phyloP scores from a whole-genome alignment of 2,329 filamentous ascomycete species.

The Neobulgaria alba region DNA sequence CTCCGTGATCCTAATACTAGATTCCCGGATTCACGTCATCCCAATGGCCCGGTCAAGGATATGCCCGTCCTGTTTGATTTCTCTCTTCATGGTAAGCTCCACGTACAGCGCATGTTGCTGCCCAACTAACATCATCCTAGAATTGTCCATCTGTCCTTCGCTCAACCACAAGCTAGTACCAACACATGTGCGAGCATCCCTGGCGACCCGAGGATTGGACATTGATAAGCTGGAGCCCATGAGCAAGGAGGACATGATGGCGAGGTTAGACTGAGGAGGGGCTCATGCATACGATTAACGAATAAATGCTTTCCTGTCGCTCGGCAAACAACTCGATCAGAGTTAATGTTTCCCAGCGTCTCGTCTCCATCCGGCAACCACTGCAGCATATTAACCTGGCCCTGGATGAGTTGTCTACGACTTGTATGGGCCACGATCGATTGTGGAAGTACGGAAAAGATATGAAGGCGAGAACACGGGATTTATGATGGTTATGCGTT shows the following conservation, averaged over 20 bases:
- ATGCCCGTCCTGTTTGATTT: conserved; percentile 89
- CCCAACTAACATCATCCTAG: conserved; percentile 37
- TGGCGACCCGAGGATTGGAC: conserved; percentile 74
- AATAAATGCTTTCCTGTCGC: conserved; percentile 29
- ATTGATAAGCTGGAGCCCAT: conserved; percentile 90
- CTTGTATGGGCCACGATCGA: conserved; percentile 21
- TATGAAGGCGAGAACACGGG: conserved; percentile 23
- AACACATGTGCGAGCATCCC: conserved; percentile 63
- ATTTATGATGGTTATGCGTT: conserved; percentile 28
- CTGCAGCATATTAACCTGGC: conserved; percentile 24
- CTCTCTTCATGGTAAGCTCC: conserved; percentile 71
- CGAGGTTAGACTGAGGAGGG: conserved; percentile 77
- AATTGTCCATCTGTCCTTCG: conserved; percentile 88
- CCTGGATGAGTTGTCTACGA: conserved; percentile 22
- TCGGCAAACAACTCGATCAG: conserved; percentile 22
- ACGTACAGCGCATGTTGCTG: background rate
- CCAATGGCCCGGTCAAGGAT: conserved; percentile 70
- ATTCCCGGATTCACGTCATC: conserved; percentile 88
- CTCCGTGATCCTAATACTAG: conserved; percentile 84
- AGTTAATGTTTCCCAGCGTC: conserved; percentile 22
- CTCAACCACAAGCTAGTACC: conserved; percentile 87
- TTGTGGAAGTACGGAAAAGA: conserved; percentile 25
- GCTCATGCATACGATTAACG: conserved; percentile 23
- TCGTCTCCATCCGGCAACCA: conserved; percentile 19
- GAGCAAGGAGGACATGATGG: conserved; percentile 93